A percentile compares a stretch with the other conserved stretches of the same genome.
phyloP scores from a whole-genome alignment of 2,329 filamentous ascomycete genomes.

The Alternaria arbusti region DNA sequence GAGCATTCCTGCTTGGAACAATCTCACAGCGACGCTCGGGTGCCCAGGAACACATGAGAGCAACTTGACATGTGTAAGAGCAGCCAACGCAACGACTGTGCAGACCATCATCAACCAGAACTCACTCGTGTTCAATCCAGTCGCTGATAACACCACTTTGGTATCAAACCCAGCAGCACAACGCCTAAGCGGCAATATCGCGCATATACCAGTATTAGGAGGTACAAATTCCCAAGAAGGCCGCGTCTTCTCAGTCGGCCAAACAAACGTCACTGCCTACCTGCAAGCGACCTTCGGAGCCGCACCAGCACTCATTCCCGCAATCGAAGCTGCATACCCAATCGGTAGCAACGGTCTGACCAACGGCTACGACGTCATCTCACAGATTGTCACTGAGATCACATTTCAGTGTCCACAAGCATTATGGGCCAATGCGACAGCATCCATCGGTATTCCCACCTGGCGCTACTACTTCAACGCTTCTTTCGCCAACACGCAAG shows the following conservation, averaged over 20 bases:
- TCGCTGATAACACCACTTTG: constrained; percentile 31
- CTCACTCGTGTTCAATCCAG: constrained; percentile 25
- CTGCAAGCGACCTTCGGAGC: constrained; percentile 20
- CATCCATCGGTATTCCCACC: constrained; percentile 26
- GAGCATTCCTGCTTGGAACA: constrained; percentile 26
- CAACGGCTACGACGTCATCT: constrained; percentile 24
- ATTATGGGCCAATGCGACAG: constrained; percentile 31
- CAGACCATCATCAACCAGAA: constrained; percentile 26
- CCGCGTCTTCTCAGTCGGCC: constrained; percentile 26
- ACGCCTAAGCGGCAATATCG: constrained; percentile 29
- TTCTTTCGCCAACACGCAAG: constrained; percentile 31
- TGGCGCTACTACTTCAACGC: constrained; percentile 43
- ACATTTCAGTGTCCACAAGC: constrained; percentile 29
- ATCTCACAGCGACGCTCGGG: constrained; percentile 25
- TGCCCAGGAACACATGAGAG: constrained; percentile 25
- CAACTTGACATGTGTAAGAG: constrained; percentile 32
- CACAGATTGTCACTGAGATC: constrained; percentile 24
- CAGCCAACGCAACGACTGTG: constrained; percentile 23
- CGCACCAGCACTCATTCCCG: constrained; percentile 16
- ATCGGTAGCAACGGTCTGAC: constrained; percentile 17
- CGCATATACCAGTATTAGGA: constrained; percentile 31
- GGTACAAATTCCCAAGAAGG: constrained; percentile 39
- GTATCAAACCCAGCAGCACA: constrained; percentile 22
- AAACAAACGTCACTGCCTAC: constrained; percentile 25
- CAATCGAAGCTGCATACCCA: constrained; percentile 30